Evolutionary conservation across 2,329 filamentous ascomycete genomes (phyloP).

Genomic region (Periconia macrospinosa): DNA sequence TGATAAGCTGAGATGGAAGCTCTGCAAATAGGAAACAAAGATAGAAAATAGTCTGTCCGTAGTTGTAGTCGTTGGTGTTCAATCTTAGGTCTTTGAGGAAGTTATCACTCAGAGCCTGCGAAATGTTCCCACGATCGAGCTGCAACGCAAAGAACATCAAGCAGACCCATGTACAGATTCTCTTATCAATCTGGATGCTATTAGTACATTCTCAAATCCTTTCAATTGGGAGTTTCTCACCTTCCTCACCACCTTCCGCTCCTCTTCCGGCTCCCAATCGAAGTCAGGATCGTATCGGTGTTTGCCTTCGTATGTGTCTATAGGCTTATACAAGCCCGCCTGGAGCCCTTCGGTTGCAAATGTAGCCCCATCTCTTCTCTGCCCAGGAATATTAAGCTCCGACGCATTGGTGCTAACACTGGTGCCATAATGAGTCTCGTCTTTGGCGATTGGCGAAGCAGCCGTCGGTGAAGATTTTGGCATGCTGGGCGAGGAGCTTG

Average conservation of each 20-base stretch:
- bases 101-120: conserved; percentile 41
- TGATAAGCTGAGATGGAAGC: conserved; percentile 51
- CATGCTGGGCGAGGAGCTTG: conserved; percentile 3
- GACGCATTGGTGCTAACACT: conserved; percentile 23
- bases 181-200: conserved; percentile 50
- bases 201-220: background rate
- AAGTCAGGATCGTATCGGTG: conserved; percentile 62
- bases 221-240: conserved; percentile 32
- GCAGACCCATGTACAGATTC: conserved; percentile 56
- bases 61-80: conserved; percentile 44
- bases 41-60: conserved; percentile 65
- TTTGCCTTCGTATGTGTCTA: conserved; percentile 60
- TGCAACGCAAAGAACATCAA: conserved; percentile 59
- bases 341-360: conserved; percentile 42
- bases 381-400: conserved; percentile 8
- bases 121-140: conserved; percentile 53
- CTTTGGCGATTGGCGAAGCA: conserved; percentile 20
- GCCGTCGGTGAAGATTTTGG: conserved; percentile 2
- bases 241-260: conserved; percentile 58
- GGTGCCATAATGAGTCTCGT: conserved; percentile 12
- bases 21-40: conserved; percentile 71
- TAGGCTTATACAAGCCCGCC: conserved; percentile 50
- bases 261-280: conserved; percentile 60
- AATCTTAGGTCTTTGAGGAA: conserved; percentile 34
- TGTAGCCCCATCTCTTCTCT: conserved; percentile 27